Conservation (phyloP, 148 eudicot species). For the Mesembryanthemum crystallinum region DNA sequence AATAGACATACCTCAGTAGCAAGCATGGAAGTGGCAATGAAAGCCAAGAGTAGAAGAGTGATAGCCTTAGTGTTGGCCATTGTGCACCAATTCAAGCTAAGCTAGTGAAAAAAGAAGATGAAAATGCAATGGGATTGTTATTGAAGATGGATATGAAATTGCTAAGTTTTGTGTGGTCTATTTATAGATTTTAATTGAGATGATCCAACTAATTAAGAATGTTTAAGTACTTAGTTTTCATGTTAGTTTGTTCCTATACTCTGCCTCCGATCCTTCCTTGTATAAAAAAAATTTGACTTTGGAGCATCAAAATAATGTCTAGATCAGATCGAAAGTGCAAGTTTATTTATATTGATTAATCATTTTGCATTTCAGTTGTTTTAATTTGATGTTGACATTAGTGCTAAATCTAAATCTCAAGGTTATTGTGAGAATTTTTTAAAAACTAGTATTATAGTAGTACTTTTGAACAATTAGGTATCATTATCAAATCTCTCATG, state of each 20-base stretch:
- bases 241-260: not conserved
- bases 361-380: too few relatives aligned
- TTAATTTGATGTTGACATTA: too few relatives aligned
- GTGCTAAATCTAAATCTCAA: too few relatives aligned
- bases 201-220: not conserved
- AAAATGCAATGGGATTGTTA: not conserved
- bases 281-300: too few relatives aligned
- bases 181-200: conserved; percentile 16
- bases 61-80: conserved; percentile 24
- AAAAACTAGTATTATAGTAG: too few relatives aligned
- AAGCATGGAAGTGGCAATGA: conserved; percentile 33
- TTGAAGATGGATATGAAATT: not conserved
- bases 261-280: not conserved
- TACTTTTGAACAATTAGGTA: too few relatives aligned
- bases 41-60: conserved; percentile 26
- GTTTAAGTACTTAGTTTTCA: not conserved
- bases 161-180: not conserved
- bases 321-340: too few relatives aligned
- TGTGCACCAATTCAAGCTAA: not conserved
- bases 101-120: not conserved
- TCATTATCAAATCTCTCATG: too few relatives aligned
- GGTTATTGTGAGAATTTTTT: too few relatives aligned
- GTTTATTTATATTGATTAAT: too few relatives aligned
- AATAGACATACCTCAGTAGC: conserved; percentile 27
- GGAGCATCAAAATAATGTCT: too few relatives aligned